Base-by-base conservation (phyloP, 2,329 filamentous ascomycete genomes). In the Colletotrichum agaves region DNA sequence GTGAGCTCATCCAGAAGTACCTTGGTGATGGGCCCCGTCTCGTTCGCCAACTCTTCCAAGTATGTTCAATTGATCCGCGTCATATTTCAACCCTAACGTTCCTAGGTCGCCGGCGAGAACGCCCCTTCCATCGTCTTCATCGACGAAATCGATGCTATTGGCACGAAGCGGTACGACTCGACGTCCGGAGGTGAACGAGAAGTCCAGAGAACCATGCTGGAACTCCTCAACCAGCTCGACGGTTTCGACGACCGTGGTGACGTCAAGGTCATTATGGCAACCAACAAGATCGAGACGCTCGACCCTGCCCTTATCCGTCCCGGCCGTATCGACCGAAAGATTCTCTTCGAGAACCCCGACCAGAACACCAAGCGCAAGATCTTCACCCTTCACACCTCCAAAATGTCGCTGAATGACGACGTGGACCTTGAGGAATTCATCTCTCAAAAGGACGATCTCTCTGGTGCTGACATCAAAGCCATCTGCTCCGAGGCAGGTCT, bases 351-450 rank as follows among this genome's bases (percentile, higher is more conserved):
- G 78, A 87, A 90, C 75, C 84, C 83, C 50, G 84, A 89, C 81
- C 91, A 98, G 85, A 94, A 95, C 81, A 99, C 96, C 65, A 91
- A 91, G 82, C 88, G 95, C 85, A 99, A 99, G 90, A 99, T 99
- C 77, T 99, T 99, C 82, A 94, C 92, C 13, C 88, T 99, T 6
- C 96, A 99, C 82, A 99, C 96, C 3, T 97, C 93, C 78, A 99
- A 99, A 88, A 99, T 99, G 96, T 97, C 90, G 59, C 86, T 99
- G 44, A 93, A 93, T 74, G 91, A 95, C 69, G 97, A 99, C 73
- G 96, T 99, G n/a, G 97, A 99, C 71, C 85, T 99, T 50, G 96
- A 99, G 74, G 96, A 99, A 81, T 98, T 99, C 77, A 98, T 99
- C 78, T 94, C 90, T 71, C 95, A 98, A 80, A 99, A 99, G 87